phyloP scores from a whole-genome alignment of 352 stramenopile genomes.

The Hyaloperonospora brassicae region DNA sequence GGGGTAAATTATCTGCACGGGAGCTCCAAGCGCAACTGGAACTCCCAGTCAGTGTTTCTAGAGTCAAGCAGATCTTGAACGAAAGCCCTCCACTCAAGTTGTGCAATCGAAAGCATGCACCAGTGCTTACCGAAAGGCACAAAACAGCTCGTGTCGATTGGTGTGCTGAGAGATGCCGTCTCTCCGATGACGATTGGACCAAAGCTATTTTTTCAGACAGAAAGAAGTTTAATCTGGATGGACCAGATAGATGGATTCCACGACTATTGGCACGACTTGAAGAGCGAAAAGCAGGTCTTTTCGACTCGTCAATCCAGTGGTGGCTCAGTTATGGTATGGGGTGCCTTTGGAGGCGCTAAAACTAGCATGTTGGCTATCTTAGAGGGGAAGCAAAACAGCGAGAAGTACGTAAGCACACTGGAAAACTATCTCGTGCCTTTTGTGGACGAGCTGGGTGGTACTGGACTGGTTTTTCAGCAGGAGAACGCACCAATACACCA shows the following conservation, averaged over 20 bases:
- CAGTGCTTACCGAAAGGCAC: slow-evolving; percentile 1
- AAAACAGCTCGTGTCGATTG: neutral
- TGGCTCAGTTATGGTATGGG: neutral
- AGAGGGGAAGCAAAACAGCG: neutral
- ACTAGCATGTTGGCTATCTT: slow-evolving; percentile 1
- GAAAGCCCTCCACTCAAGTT: neutral
- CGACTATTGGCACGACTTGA: neutral
- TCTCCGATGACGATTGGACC: neutral
- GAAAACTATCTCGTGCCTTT: slow-evolving; percentile 2
- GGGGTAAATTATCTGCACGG: neutral
- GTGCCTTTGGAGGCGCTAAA: neutral
- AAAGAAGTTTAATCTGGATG: neutral
- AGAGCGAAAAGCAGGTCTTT: neutral
- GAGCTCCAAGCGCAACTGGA: neutral
- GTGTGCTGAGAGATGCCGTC: neutral
- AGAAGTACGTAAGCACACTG: neutral
- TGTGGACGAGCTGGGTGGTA: neutral
- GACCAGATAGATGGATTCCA: slow-evolving; percentile 1
- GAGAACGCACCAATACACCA: neutral
- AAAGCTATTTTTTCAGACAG: neutral
- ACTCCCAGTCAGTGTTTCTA: neutral
- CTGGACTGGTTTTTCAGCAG: neutral
- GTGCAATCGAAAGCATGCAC: neutral
- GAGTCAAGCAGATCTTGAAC: neutral
- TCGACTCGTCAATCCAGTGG: neutral